These are phyloP conservation scores for Xylariaceae sp. DNA, from an alignment of 2,329 filamentous ascomycete species.

Conservation along the genomic window DNA sequence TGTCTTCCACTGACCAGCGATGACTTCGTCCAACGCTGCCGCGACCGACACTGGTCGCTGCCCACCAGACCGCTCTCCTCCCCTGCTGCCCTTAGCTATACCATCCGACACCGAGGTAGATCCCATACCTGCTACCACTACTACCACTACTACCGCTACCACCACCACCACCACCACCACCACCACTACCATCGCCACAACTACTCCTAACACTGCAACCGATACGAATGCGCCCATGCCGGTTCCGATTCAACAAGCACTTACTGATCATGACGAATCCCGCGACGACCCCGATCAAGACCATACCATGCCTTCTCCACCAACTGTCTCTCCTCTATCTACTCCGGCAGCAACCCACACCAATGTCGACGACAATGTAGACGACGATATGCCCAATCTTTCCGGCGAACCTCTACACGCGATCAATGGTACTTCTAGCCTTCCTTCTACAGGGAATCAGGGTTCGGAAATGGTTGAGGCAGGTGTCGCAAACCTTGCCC, in stretches of 20 bases:
- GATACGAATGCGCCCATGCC: conserved; percentile 27
- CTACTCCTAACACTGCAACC: neutral
- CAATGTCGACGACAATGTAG: conserved; percentile 34
- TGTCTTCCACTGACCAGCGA: conserved; percentile 56
- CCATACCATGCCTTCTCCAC: conserved; percentile 36
- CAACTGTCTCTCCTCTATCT: conserved; percentile 41
- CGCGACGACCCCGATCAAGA: conserved; percentile 23
- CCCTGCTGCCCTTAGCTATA: conserved; percentile 13
- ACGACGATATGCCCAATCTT: conserved; percentile 30
- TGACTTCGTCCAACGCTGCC: conserved; percentile 61
- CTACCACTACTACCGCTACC: conserved; percentile 7
- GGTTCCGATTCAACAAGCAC: conserved; percentile 4
- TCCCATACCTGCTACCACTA: conserved; percentile 5
- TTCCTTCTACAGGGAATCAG: conserved; percentile 6
- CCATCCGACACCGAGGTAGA: conserved; percentile 8
- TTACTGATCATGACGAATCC: conserved; percentile 4
- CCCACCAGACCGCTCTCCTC: conserved; percentile 11
- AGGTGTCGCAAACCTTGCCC: conserved; percentile 10
- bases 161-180: conserved; percentile 6
- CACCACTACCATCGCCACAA: neutral
- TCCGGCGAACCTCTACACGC: conserved; percentile 22
- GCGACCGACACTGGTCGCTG: conserved; percentile 33
- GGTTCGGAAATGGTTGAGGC: conserved; percentile 1
- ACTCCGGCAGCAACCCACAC: conserved; percentile 38
- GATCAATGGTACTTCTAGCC: conserved; percentile 13